Conservation (phyloP, 495 filamentous ascomycete species). For the Penicillium riverlandense region DNA sequence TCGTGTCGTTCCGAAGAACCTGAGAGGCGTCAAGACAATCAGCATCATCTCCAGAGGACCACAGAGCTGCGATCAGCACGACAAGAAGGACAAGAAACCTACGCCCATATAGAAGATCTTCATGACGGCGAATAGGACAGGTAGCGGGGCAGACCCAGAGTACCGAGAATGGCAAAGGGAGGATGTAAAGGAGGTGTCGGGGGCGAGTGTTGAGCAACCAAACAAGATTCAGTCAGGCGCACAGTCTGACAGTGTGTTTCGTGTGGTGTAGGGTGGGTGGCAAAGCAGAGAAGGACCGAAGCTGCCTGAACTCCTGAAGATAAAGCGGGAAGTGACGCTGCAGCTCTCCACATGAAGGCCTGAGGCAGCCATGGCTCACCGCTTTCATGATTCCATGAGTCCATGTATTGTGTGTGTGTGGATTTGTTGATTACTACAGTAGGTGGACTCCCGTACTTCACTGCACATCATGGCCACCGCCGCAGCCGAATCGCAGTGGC, state of each 20-base stretch:
- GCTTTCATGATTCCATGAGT: neutral
- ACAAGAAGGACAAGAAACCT: slow-evolving; percentile 24
- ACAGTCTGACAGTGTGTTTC: neutral
- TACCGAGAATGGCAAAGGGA: slow-evolving; percentile 1
- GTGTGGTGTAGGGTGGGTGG: neutral
- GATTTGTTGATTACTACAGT: too few species aligned
- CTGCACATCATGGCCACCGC: slow-evolving; percentile 22
- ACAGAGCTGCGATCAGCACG: neutral
- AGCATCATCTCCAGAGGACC: neutral
- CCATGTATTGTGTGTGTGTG: too few species aligned
- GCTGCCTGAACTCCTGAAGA: slow-evolving; percentile 8
- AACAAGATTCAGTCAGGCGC: neutral
- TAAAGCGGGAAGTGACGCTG: slow-evolving; percentile 9
- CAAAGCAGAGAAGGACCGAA: slow-evolving; percentile 1
- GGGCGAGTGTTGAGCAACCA: neutral
- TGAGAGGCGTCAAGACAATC: slow-evolving; percentile 23
- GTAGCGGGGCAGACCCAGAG: slow-evolving; percentile 3
- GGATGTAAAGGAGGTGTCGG: neutral
- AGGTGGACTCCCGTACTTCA: too few species aligned
- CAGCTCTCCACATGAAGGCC: slow-evolving; percentile 10
- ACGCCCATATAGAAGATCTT: slow-evolving; percentile 93
- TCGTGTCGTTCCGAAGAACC: slow-evolving; percentile 74
- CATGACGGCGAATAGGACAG: slow-evolving; percentile 50
- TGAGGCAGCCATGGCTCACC: slow-evolving; percentile 5
- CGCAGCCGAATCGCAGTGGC: slow-evolving; percentile 57